Evolutionary conservation across 2,329 filamentous ascomycete species (phyloP).

Genomic region (Diplodia seriata): DNA sequence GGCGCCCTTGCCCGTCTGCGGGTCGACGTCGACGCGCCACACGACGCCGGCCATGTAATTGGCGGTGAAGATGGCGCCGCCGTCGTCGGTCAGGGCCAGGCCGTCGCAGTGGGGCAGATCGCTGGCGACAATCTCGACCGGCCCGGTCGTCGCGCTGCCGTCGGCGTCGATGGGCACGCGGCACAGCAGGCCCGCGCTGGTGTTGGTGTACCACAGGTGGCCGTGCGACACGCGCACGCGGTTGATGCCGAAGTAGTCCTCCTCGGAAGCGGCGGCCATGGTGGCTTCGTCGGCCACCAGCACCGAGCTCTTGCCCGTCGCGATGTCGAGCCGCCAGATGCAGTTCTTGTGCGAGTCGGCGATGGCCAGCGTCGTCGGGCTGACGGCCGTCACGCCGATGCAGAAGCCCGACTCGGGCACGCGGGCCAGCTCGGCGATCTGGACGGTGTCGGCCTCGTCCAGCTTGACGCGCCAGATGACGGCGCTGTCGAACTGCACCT

Average conservation of each 20-base stretch:
- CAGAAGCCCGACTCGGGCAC: constrained; percentile 28
- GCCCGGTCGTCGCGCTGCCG: neutral
- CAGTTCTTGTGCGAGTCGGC: constrained; percentile 31
- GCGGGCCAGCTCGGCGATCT: constrained; percentile 21
- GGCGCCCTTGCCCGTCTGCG: constrained; percentile 23
- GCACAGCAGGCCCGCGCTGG: constrained; percentile 30
- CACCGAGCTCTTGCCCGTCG: constrained; percentile 15
- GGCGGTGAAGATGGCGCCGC: constrained; percentile 12
- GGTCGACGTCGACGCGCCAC: constrained; percentile 29
- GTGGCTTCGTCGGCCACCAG: constrained; percentile 26
- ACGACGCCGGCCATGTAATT: constrained; percentile 28
- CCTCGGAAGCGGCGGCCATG: constrained; percentile 20
- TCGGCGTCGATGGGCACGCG: constrained; percentile 24
- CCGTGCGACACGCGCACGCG: constrained; percentile 25
- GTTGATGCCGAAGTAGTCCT: constrained; percentile 33
- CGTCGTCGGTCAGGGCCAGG: constrained; percentile 25
- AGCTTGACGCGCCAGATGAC: constrained; percentile 30
- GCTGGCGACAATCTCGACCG: constrained; percentile 28
- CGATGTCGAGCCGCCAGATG: constrained; percentile 29
- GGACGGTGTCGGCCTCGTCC: neutral
- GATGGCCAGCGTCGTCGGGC: constrained; percentile 16
- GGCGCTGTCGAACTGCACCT: constrained; percentile 16
- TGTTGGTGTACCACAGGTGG: constrained; percentile 31
- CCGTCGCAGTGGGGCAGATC: constrained; percentile 29
- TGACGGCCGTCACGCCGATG: constrained; percentile 13